Percentiles rank a stretch among this genome's conserved stretches.
These are phyloP conservation scores for Aspergillus calidoustus DNA, from an alignment of 2,329 filamentous ascomycete species.

Conservation along the genomic window DNA sequence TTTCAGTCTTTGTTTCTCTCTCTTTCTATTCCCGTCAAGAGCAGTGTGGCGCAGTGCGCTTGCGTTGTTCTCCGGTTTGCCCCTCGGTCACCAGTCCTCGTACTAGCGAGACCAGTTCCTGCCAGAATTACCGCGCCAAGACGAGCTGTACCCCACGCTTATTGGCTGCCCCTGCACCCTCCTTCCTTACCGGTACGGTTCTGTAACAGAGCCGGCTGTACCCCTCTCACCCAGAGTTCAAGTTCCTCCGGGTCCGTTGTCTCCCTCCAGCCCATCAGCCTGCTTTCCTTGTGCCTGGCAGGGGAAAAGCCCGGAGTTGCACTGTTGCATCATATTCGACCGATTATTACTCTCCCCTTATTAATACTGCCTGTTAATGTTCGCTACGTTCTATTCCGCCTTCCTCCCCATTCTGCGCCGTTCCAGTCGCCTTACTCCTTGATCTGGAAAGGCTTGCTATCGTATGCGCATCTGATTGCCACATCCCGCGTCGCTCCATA, in stretches of 20 bases:
- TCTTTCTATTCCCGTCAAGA: neutral
- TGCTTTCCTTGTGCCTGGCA: neutral
- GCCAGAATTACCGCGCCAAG: conserved; percentile 11
- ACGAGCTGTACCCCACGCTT: neutral
- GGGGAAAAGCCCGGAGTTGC: neutral
- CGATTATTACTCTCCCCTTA: conserved; percentile 3
- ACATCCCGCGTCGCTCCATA: conserved; percentile 20
- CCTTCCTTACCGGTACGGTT: neutral
- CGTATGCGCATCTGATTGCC: conserved; percentile 27
- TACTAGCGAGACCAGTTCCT: conserved; percentile 2
- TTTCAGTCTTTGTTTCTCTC: conserved; percentile 9
- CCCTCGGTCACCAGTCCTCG: conserved; percentile 18
- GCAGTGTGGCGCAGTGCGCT: conserved; percentile 24
- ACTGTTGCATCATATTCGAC: neutral
- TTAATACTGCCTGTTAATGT: conserved; percentile 4
- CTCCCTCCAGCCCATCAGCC: neutral
- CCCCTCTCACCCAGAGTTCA: neutral
- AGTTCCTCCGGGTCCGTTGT: neutral
- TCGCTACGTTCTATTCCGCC: conserved; percentile 6
- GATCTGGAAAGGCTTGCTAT: conserved; percentile 16
- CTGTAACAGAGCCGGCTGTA: neutral
- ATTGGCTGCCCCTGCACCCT: conserved; percentile 1
- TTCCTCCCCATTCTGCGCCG: conserved; percentile 24
- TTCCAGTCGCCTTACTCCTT: conserved; percentile 19
- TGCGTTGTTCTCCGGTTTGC: conserved; percentile 13